Conservation (phyloP, 768 basidiomycete genomes). For the Termitomyces sp. region DNA sequence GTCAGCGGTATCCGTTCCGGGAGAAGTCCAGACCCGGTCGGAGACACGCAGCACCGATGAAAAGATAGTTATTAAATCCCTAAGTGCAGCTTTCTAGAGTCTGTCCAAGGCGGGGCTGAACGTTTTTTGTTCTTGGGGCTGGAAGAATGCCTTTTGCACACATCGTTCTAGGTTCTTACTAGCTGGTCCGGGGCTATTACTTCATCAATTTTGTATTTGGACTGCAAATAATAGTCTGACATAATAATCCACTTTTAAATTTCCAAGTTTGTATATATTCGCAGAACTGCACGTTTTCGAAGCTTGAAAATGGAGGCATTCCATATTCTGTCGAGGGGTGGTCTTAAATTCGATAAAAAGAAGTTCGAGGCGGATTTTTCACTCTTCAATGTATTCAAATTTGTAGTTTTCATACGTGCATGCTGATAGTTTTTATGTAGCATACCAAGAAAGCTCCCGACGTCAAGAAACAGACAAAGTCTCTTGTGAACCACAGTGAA, state of each 20-base stretch:
- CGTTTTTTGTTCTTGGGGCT: too few species aligned
- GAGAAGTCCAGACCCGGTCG: neutral
- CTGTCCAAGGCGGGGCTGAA: too few species aligned
- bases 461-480: conserved; percentile 11
- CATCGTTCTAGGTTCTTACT: too few species aligned
- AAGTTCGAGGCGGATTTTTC: conserved; percentile 64
- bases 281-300: neutral
- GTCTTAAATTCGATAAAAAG: conserved; percentile 73
- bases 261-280: too few species aligned
- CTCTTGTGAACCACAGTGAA: conserved; percentile 28
- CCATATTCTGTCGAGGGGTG: conserved; percentile 83
- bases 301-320: conserved; percentile 70
- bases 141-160: too few species aligned
- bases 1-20: neutral
- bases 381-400: conserved; percentile 55
- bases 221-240: neutral
- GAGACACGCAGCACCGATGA: neutral
- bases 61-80: neutral
- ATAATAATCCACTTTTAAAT: neutral
- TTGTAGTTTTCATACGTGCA: neutral
- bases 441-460: conserved; percentile 8
- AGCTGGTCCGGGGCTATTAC: too few species aligned
- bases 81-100: neutral
- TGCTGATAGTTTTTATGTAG: conserved; percentile 9
- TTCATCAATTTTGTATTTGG: too few species aligned